Base-by-base conservation (phyloP, 805 yeast genomes). In the Ogataea naganishii region DNA sequence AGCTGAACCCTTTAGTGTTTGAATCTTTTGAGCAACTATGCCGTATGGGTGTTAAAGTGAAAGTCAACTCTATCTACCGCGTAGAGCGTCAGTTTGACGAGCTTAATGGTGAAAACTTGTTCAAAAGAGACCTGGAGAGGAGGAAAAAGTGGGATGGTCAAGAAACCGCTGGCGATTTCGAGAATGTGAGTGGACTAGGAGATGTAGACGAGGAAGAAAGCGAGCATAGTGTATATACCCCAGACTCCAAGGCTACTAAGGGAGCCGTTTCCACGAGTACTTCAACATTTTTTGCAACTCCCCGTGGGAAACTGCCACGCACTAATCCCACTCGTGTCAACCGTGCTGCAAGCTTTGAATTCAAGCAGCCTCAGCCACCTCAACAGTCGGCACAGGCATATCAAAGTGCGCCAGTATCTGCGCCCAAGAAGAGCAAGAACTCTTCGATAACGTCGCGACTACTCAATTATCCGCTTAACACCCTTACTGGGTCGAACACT, bases 11-110 rank as follows among this genome's bases (percentile, higher is more conserved):
- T 12, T 83, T 64, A 47, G 66, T 85, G 23, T 85, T 92, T 71
- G 96, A 85, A 47, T 85, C 96, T 0, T 76, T 84, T 39, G 84
- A 78, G 40, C 77, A 78, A 24, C 58, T 92, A 27, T 75, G 85
- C 43, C 64, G 66, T 27, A 58, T 80, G 56, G 92, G 94, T 9
- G 83, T 80, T 13, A 70, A 70, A 34, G 66, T 85, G 13, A 72
- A 75, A 34, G 73, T 78, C 5, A 69, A 69, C 38, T 52, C 75
- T 0, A 60, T 76, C 18, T 77, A 62, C 49, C 66, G 64, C 34
- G 38, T 37, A 6, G 38, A 40, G 20, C 35, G 14, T 12, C 30
- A 23, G n/a, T 8, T 18, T 17, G 29, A 23, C 11, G 10, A 17
- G 4, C n/a, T n/a, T n/a, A n/a, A n/a, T n/a, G 15, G 15, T 6